Evolutionary conservation across 169 alveolate genomes (phyloP).

Genomic region (Pseudocohnilembus persalinus): DNA sequence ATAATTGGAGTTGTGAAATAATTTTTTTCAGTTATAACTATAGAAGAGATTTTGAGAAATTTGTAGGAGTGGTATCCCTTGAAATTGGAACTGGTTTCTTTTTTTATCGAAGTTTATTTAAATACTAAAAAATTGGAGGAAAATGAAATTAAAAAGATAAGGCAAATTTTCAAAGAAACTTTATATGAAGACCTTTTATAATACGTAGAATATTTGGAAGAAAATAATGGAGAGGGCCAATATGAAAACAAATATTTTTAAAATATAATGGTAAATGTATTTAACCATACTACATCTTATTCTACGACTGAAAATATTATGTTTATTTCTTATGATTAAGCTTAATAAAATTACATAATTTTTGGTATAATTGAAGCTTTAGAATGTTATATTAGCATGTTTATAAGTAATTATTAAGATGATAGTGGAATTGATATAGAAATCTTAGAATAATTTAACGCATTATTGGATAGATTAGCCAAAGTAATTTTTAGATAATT

Average conservation of each 20-base stretch:
- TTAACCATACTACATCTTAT: not conserved
- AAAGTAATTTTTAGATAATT: too few relatives aligned
- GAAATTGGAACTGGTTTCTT: conserved; percentile 4
- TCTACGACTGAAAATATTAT: not conserved
- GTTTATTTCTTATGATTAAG: not conserved
- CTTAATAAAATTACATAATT: not conserved
- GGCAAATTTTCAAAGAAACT: not conserved
- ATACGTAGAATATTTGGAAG: too few relatives aligned
- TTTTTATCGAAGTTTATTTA: conserved; percentile 9
- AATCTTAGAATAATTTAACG: not conserved
- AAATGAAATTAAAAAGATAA: not conserved
- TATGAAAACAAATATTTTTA: too few relatives aligned
- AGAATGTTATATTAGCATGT: not conserved
- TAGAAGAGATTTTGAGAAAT: not conserved
- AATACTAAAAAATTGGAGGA: conserved; percentile 3
- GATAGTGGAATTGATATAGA: not conserved
- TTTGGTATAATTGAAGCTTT: not conserved
- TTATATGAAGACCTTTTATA: not conserved
- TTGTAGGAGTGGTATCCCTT: conserved; percentile 17
- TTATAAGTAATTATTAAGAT: not conserved
- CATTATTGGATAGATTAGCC: not conserved
- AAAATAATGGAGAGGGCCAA: not conserved
- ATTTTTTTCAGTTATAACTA: not conserved
- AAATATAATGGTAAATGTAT: not conserved
- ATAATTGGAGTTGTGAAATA: not conserved